Evolutionary conservation across 495 filamentous ascomycete genomes (phyloP), one percentile per base, ranked within the genome.

Genomic region (Neurospora cerealis): DNA sequence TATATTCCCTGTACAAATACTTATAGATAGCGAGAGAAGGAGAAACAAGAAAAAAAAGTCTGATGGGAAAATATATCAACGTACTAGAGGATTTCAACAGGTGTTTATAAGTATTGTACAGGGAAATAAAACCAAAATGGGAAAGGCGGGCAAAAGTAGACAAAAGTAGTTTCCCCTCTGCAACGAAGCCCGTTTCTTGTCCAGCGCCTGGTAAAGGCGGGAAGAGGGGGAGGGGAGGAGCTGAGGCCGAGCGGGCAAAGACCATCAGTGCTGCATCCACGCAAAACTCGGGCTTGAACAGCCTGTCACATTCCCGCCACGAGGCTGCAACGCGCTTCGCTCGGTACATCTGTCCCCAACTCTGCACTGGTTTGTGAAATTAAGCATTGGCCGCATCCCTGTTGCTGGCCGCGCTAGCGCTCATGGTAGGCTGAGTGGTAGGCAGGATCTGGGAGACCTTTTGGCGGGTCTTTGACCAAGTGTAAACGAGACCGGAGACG

Each of bases 381-480:
- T 66, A 87, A 73, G 85, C 85, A 79, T 86, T 87, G 54, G 83
- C 83, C 19, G 86, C 92, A 81, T 98, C 95, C 77, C 93, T 88
- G 88, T 92, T 95, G 84, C 95, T 97, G 82, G 93, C 92, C 75
- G 91, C 92, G 85, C 94, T 97, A 34, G 95, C 94, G 81, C 94
- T 97, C 84, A 96, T 92, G 3, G 89, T 89, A 19, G 88, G 86
- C 77, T 88, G 85, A 42, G 89, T 85, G 5, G 88, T 92, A 3
- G 95, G 94, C 48, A 97, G 85, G 44, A 88, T 79, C 71, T 90
- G 86, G 75, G 84, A 80, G 73, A 84, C 84, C 72, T 87, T 89
- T 83, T 96, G 93, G 83, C 93, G 90, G 75, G 97, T 88, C 86
- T 98, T 98, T 78, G 94, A 91, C 75, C 95, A 87, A n/a, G 96